These are phyloP conservation scores for Dichomitus squalens DNA, from an alignment of 1,284 basidiomycete species.

Conservation along the genomic window DNA sequence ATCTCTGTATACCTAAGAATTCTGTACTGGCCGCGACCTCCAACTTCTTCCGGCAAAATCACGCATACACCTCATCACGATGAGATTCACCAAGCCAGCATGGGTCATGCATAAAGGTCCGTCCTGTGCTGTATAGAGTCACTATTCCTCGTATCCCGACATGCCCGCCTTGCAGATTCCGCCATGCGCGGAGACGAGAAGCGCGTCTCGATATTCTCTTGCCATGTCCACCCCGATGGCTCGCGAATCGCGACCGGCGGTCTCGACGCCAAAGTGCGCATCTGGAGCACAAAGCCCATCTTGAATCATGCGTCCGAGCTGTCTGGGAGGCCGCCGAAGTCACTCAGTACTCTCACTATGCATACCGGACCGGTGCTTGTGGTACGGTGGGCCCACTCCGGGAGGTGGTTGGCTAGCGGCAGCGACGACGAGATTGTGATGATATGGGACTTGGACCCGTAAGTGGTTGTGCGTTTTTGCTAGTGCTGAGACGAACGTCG, in stretches of 20 bases:
- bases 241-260: conserved; percentile 96
- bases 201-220: conserved; percentile 86
- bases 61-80: conserved; percentile 26
- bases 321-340: conserved; percentile 81
- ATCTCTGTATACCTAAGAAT: neutral
- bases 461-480: conserved; percentile 37
- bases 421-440: conserved; percentile 96
- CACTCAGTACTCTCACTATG: conserved; percentile 89
- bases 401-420: conserved; percentile 92
- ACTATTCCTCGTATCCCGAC: neutral
- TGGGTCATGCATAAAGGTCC: conserved; percentile 74
- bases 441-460: conserved; percentile 98
- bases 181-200: conserved; percentile 47
- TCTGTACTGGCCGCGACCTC: neutral
- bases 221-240: conserved; percentile 94
- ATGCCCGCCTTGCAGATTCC: conserved; percentile 19
- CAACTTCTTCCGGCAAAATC: neutral
- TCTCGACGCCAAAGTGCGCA: conserved; percentile 92
- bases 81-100: conserved; percentile 78
- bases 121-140: conserved; percentile 7
- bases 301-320: conserved; percentile 72
- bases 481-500: neutral
- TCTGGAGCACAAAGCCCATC: conserved; percentile 97
- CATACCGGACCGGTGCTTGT: conserved; percentile 94
- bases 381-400: conserved; percentile 96